Evolutionary conservation across 2,329 filamentous ascomycete genomes (phyloP), one percentile per base, ranked within the genome.

Genomic region (Penicillium sp.): DNA sequence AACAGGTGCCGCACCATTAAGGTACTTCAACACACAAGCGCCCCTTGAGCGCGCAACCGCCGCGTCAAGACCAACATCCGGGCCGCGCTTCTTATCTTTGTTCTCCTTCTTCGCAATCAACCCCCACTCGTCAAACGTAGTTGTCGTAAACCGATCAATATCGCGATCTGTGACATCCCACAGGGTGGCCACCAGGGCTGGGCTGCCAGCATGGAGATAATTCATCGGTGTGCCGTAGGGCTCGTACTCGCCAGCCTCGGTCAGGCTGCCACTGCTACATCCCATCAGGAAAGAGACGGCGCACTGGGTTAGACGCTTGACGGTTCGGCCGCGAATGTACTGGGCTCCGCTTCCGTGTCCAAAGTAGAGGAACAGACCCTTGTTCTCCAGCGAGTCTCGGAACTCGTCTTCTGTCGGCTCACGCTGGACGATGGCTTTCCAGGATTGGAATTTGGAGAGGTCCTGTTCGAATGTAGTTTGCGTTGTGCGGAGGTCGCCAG

Each of bases 81-180:
- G 40, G 60, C 58, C 60, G 59, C 63, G 53, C 58, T 55, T 61
- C 60, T 68, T 70, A 57, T 56, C 61, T 60, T 68, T 71, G 52
- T 43, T 54, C 49, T 47, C 59, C 31, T 60, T 67, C 72, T 54
- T 81, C 81, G 72, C 64, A 64, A 89, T 78, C 6, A 99, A 72
- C 0, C 94, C 94, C 94, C 94, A 99, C 65, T 88, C 83, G 69
- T 94, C 89, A 70, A 96, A 89, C 2, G 89, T 79, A 24, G 83
- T 81, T 32, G 88, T 86, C 0, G 92, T 90, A 72, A 96, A 96
- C 16, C 92, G 89, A 77, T 99, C 95, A 71, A 97, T 96, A 72
- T 99, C 94, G 67, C 90, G 90, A 71, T 99, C 94, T 9, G 94
- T 99, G 47, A 99, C 94, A 73, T 99, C 94, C 94, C 94, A 99